phyloP scores from a whole-genome alignment of 148 eudicot genomes.

The Rhododendron mucronatum region DNA sequence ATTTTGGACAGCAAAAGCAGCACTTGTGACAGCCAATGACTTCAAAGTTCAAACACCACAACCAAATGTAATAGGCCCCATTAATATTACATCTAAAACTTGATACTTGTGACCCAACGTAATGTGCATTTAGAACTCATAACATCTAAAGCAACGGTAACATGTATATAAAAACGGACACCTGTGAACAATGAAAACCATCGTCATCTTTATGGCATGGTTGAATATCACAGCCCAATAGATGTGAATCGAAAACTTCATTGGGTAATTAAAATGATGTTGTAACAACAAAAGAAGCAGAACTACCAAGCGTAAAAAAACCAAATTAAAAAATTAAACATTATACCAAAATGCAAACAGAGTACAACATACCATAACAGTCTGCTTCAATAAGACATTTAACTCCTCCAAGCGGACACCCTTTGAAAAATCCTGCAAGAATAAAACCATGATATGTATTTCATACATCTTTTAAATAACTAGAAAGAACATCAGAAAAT shows the following conservation, averaged over 20 bases:
- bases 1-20: not conserved
- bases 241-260: not conserved
- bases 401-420: conserved; percentile 92
- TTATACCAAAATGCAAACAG: not conserved
- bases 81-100: not conserved
- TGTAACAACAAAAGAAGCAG: not conserved
- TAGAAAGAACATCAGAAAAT: not conserved
- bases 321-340: not conserved
- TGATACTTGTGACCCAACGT: not conserved
- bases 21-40: not conserved
- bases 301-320: not conserved
- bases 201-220: not conserved
- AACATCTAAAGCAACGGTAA: not conserved
- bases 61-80: not conserved
- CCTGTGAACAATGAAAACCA: not conserved
- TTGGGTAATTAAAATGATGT: not conserved
- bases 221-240: not conserved
- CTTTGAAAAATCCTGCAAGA: conserved; percentile 72
- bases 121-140: not conserved
- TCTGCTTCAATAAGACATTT: conserved; percentile 78
- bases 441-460: not conserved
- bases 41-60: not conserved
- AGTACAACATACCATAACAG: conserved; percentile 64
- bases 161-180: not conserved
- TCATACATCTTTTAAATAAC: not conserved